A percentile compares a stretch with the other conserved stretches of the same genome.
These are phyloP conservation scores for Furcasterigmium furcatum DNA, from an alignment of 2,329 filamentous ascomycete genomes.

Conservation along the genomic window DNA sequence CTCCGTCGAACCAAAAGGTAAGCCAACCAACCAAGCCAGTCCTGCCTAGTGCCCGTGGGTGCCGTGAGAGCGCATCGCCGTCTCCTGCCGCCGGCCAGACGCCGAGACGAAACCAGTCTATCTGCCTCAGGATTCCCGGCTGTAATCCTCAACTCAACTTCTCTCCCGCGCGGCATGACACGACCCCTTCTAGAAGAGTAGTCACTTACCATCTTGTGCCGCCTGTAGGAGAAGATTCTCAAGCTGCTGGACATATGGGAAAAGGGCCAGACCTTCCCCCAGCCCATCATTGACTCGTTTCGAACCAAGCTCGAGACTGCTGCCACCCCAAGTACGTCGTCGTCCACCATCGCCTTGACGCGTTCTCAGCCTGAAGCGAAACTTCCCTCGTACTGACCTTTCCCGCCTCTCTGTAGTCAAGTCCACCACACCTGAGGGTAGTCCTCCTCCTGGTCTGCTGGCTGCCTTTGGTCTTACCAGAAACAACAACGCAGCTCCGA, in stretches of 20 bases:
- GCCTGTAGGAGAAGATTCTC: constrained; percentile 86
- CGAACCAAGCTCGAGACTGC: constrained; percentile 72
- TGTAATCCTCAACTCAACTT: no score
- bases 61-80: no score
- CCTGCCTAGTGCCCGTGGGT: no score
- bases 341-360: not conserved
- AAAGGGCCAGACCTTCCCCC: constrained; percentile 86
- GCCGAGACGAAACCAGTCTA: no score
- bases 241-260: constrained; percentile 99
- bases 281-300: constrained; percentile 74
- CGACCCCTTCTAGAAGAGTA: constrained; percentile 15
- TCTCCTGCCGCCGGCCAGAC: no score
- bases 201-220: constrained; percentile 34
- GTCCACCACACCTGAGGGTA: constrained; percentile 70
- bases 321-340: constrained; percentile 60
- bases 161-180: no score
- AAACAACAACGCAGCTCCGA: constrained; percentile 7
- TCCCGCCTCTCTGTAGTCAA: constrained; percentile 39
- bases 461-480: constrained; percentile 28
- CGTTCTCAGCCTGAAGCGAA: not conserved
- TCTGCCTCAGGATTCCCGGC: no score
- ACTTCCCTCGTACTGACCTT: not conserved
- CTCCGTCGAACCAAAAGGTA: constrained; percentile 96
- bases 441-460: constrained; percentile 46
- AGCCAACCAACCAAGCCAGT: no score